Base-by-base conservation (phyloP, 495 filamentous ascomycete species). In the Hypomontagnella submonticulosa region DNA sequence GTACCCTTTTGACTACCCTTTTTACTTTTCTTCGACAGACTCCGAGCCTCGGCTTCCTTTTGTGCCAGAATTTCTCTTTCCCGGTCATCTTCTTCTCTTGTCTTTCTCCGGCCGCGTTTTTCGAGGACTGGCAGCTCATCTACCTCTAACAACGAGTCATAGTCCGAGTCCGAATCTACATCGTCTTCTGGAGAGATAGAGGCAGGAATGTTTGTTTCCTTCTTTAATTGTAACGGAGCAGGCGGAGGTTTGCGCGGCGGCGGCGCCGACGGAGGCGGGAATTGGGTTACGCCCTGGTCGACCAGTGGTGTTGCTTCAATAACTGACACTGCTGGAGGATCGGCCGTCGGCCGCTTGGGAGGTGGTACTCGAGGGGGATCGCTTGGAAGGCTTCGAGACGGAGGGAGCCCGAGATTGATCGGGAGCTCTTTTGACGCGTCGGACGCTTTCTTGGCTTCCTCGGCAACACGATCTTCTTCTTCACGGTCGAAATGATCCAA, bases 61-160 rank as follows among this genome's bases (percentile, higher is more conserved):
- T 79, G 71, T 12, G 87, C 80, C 7, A 87, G 71, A 5, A 84
- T 83, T 74, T 93, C 91, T 36, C 93, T 87, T 47, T 92, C 86
- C 53, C 82, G 80, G 61, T 97, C 93, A 70, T 97, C 93, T 50
- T 95, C 92, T 71, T 93, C 92, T 59, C 93, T 85, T 0, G 93
- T 97, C 67, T 89, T 92, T 66, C 92, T 82, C 33, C 93, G 83
- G n/a, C 93, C 93, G 43, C 93, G 83, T 30, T 88, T 87, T 0
- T 83, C 77, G n/a, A 73, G 69, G 1, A 81, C 76, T 13, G 69
- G 71, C 33, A 87, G 74, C 59, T 89, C 89, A 40, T 90, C 86
- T 12, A 85, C 86, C 50, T 90, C 86, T 4, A 88, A 72, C 12
- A 88, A 83, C 67, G 93, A 90, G 55, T 93, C 92, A 65, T 95